These are phyloP conservation scores for Acacia concinna DNA, from an alignment of 331 rosid genomes.

Conservation along the genomic window DNA sequence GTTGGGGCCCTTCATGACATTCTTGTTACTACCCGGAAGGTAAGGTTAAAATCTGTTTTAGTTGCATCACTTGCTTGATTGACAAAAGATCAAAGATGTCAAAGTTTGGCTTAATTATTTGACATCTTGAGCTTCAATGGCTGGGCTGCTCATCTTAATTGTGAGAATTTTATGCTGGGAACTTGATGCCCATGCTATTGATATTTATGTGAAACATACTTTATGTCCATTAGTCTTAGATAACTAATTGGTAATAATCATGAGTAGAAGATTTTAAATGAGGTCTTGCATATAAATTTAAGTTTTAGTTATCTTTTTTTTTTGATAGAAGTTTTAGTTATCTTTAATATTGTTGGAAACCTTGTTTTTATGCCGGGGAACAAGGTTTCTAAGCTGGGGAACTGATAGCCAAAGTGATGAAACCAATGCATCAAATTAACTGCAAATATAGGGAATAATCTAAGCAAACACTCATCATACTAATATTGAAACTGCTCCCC, in stretches of 20 bases:
- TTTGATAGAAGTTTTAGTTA: background rate
- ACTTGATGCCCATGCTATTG: background rate
- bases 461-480: background rate
- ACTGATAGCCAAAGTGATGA: background rate
- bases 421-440: background rate
- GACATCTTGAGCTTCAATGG: slow-evolving; percentile 22
- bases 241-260: background rate
- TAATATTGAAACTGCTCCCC: background rate
- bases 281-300: background rate
- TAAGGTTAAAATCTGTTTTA: slow-evolving; percentile 41
- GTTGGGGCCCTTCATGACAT: slow-evolving; percentile 60
- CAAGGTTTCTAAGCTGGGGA: background rate
- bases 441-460: background rate
- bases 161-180: background rate
- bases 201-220: background rate
- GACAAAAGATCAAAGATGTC: slow-evolving; percentile 22
- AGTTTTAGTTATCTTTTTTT: background rate
- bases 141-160: background rate
- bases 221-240: background rate
- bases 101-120: slow-evolving; percentile 16
- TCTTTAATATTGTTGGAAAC: background rate
- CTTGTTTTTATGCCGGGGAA: background rate
- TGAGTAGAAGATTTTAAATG: background rate
- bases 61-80: slow-evolving; percentile 21
- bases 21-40: slow-evolving; percentile 68